phyloP scores from a whole-genome alignment of 768 basidiomycete species.

The Mycena alexandri region DNA sequence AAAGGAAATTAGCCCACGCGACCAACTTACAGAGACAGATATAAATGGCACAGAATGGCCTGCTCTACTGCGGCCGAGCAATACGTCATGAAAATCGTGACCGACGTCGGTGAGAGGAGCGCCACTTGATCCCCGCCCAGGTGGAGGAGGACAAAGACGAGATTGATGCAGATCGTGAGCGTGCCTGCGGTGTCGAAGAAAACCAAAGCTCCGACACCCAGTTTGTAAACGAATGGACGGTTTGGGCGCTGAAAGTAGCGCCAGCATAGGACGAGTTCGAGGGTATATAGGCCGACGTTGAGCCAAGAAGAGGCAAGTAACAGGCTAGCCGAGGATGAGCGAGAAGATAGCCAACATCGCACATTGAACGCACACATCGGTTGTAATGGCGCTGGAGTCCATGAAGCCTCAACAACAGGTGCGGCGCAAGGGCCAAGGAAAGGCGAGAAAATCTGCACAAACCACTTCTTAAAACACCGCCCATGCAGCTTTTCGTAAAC shows the following conservation, averaged over 20 bases:
- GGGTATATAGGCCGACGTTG: slow-evolving; percentile 9
- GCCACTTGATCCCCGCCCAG: not conserved
- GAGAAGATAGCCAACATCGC: not conserved
- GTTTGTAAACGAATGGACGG: slow-evolving; percentile 6
- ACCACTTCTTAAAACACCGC: not conserved
- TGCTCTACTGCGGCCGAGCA: slow-evolving; percentile 20
- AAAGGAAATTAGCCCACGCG: no score
- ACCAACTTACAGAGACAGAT: slow-evolving; percentile 12
- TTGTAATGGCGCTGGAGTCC: not conserved
- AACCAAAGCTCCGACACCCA: not conserved
- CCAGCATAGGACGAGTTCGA: slow-evolving; percentile 6
- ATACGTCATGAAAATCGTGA: slow-evolving; percentile 10
- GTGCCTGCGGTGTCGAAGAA: slow-evolving; percentile 19
- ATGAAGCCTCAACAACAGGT: slow-evolving; percentile 3
- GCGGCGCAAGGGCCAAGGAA: not conserved
- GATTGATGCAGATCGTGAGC: slow-evolving; percentile 4
- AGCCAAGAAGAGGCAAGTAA: slow-evolving; percentile 16
- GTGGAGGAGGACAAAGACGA: not conserved
- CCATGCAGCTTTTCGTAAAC: not conserved
- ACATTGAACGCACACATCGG: slow-evolving; percentile 9
- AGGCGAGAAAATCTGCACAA: not conserved
- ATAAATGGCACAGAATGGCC: slow-evolving; percentile 13
- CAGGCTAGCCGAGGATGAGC: not conserved
- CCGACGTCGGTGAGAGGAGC: not conserved
- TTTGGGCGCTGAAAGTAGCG: slow-evolving; percentile 18